Evolutionary conservation across 2,329 filamentous ascomycete genomes (phyloP).

Genomic region (Colletotrichum liriopes): DNA sequence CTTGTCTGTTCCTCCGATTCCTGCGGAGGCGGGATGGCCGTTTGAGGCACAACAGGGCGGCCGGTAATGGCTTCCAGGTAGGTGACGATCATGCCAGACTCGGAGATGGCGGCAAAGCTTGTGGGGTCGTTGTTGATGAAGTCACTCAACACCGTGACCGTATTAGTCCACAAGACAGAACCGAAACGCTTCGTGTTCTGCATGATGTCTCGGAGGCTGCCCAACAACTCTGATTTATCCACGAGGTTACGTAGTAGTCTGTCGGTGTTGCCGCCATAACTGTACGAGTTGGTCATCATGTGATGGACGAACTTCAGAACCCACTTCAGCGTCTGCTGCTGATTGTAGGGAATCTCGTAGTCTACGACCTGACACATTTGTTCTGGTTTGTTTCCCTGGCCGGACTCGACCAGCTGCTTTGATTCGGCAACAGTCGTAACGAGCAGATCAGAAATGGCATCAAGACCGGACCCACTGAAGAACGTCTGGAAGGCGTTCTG

Average conservation of each 20-base stretch:
- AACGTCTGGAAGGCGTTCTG: slow-evolving; percentile 88
- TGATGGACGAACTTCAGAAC: slow-evolving; percentile 97
- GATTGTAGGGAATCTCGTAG: slow-evolving; percentile 92
- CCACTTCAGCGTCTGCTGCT: slow-evolving; percentile 94
- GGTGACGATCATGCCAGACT: slow-evolving; percentile 90
- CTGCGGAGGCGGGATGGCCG: slow-evolving; percentile 48
- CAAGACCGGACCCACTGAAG: slow-evolving; percentile 86
- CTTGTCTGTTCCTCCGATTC: slow-evolving; percentile 46
- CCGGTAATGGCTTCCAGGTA: slow-evolving; percentile 87
- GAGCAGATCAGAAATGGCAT: slow-evolving; percentile 90
- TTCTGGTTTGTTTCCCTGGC: slow-evolving; percentile 79
- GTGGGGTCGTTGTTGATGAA: slow-evolving; percentile 99
- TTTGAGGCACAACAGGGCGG: slow-evolving; percentile 57
- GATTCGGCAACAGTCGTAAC: slow-evolving; percentile 83
- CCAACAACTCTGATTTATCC: slow-evolving; percentile 89
- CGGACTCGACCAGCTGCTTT: slow-evolving; percentile 75
- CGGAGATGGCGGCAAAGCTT: slow-evolving; percentile 94
- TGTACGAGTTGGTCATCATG: slow-evolving; percentile 85
- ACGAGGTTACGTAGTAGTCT: slow-evolving; percentile 92
- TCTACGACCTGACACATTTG: slow-evolving; percentile 87
- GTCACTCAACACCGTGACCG: slow-evolving; percentile 90
- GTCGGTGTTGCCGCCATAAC: slow-evolving; percentile 85
- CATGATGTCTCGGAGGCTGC: slow-evolving; percentile 85
- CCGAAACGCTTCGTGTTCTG: slow-evolving; percentile 86
- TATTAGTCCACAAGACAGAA: slow-evolving; percentile 95